phyloP scores from a whole-genome alignment of 75 land plant species.

The Cunninghamia lanceolata region DNA sequence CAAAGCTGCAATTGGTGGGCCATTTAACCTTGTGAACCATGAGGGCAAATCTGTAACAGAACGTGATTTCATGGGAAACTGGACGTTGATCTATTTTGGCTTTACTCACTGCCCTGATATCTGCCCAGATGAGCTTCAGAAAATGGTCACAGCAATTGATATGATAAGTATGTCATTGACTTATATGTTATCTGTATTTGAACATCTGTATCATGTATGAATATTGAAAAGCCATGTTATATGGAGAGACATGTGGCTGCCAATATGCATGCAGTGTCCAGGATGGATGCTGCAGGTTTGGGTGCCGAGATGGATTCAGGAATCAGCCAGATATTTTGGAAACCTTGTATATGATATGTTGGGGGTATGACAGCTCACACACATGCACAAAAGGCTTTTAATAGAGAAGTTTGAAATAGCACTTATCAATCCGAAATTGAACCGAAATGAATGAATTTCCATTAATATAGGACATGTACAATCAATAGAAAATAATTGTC shows the following conservation, averaged over 20 bases:
- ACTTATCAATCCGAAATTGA: background rate
- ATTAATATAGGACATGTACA: background rate
- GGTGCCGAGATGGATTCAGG: no score
- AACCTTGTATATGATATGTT: no score
- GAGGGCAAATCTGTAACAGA: constrained; percentile 86
- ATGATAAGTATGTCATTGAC: constrained; percentile 61
- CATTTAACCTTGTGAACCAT: constrained; percentile 84
- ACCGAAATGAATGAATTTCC: background rate
- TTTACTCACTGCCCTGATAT: constrained; percentile 99
- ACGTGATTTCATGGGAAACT: constrained; percentile 81
- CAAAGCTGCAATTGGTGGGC: constrained; percentile 96
- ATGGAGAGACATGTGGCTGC: background rate
- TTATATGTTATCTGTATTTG: no score
- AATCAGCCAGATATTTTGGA: no score
- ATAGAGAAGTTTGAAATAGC: background rate
- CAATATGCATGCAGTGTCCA: background rate
- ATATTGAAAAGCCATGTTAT: background rate
- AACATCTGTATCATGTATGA: constrained; percentile 1
- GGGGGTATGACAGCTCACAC: background rate
- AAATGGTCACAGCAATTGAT: constrained; percentile 82
- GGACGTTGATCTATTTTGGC: constrained; percentile 93
- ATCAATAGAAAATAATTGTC: no score
- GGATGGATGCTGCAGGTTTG: background rate
- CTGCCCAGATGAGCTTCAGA: constrained; percentile 92
- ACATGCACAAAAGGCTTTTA: background rate